Evolutionary conservation across 2,329 filamentous ascomycete genomes (phyloP), one percentile per base, ranked within the genome.

Genomic region (Reticulascus tulasneorum): DNA sequence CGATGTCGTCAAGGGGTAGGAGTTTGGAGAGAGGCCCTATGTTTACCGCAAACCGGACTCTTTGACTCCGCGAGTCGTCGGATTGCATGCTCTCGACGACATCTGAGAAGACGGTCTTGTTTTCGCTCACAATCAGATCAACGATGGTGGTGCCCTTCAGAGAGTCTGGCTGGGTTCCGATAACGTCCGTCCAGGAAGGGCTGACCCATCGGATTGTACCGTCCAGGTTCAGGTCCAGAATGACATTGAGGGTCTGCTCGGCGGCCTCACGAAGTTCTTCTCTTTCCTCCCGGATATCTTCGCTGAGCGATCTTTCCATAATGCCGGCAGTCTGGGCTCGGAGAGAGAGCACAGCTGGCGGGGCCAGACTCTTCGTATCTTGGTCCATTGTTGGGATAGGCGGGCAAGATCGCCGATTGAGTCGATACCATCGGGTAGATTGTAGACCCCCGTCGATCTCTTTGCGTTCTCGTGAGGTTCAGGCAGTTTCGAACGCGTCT

Each of bases 121-220:
- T 85, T 42, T 85, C 86, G 57, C 76, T 72, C 47, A 89, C 70
- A 44, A 97, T 76, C 32, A 96, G 64, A 37, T 95, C 85, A 37
- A 85, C 75, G 46, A 98, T 89, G 43, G 81, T 73, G 47, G 78
- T 82, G 40, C 87, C 87, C 49, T 85, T 75, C 33, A 96, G 79
- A 7, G 77, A 73, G 27, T 85, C 80, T 24, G 82, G 75, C 28
- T 77, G 67, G 5, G 86, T 91, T 40, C 93, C 93, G 42, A 97
- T 84, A 32, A 98, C 84, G 52, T 97, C 89, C 42, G 79, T 78
- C 93, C 93, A 98, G 12, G 91, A 96, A 10, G 90, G 87, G 59
- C 91, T 97, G 51, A 94, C 90, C 87, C 93, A 98, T 63, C 89
- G 85, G 53, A 98, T 84, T 43, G 80, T 84, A 47, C 88, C 88